These are phyloP conservation scores for Tylopilus vinaceipallidus DNA, from an alignment of 768 basidiomycete genomes.

Conservation along the genomic window DNA sequence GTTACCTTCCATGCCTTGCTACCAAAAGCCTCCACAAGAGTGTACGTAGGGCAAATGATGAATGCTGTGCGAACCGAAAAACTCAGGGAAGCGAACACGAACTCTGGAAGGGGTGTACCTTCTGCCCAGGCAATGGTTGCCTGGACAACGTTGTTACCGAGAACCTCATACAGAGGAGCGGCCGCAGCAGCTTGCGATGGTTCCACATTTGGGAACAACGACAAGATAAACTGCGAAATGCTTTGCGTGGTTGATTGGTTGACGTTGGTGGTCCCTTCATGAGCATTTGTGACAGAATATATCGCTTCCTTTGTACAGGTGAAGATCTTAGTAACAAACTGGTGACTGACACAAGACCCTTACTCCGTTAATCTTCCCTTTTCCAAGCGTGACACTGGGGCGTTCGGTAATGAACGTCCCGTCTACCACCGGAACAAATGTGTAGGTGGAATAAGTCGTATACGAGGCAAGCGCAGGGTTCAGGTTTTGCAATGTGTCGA, in stretches of 20 bases:
- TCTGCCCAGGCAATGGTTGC: no score
- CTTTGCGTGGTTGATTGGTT: background rate
- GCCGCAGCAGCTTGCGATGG: background rate
- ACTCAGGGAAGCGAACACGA: no score
- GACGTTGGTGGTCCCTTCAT: constrained; percentile 7
- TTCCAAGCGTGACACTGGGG: background rate
- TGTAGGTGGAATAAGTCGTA: constrained; percentile 2
- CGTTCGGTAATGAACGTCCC: background rate
- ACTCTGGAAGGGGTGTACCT: no score
- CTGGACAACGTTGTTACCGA: background rate
- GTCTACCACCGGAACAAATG: background rate
- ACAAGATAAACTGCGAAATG: constrained; percentile 1
- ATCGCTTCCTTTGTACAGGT: no score
- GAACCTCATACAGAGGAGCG: background rate
- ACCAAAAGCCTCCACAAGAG: no score
- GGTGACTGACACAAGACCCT: background rate
- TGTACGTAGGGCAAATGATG: no score
- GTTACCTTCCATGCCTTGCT: no score
- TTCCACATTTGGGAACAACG: background rate
- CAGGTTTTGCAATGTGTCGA: background rate
- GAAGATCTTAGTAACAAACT: background rate
- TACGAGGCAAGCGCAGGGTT: background rate
- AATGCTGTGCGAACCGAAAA: no score
- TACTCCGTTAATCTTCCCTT: constrained; percentile 7
- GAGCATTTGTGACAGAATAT: constrained; percentile 1